Evolutionary conservation across 2,329 filamentous ascomycete species (phyloP).

Genomic region (Aspergillus sp.): DNA sequence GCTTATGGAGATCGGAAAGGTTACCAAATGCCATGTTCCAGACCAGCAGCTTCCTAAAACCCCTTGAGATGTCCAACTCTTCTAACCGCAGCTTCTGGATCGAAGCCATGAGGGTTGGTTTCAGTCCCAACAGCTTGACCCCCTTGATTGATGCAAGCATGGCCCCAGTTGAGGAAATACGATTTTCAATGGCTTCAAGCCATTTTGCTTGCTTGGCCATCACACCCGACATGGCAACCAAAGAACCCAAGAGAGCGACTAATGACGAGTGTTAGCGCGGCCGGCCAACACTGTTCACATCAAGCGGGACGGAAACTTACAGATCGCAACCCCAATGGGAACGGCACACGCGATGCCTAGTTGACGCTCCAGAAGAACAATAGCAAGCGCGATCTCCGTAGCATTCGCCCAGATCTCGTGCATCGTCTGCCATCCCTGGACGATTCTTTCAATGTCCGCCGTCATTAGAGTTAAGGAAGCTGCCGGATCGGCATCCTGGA

Average conservation of each 20-base stretch:
- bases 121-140: constrained; percentile 53
- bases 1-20: neutral
- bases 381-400: constrained; percentile 47
- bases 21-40: constrained; percentile 40
- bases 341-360: constrained; percentile 46
- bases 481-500: constrained; percentile 36
- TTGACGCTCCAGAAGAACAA: constrained; percentile 43
- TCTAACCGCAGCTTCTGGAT: constrained; percentile 41
- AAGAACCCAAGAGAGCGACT: constrained; percentile 36
- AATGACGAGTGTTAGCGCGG: too few species aligned
- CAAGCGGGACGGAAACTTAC: constrained; percentile 22
- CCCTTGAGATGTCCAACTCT: constrained; percentile 44
- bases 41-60: constrained; percentile 42
- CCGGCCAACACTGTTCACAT: too few species aligned
- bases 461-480: constrained; percentile 48
- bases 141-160: constrained; percentile 53
- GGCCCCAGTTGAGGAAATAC: constrained; percentile 50
- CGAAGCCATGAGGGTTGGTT: constrained; percentile 38
- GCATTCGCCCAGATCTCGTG: constrained; percentile 49
- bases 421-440: constrained; percentile 40
- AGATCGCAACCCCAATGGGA: constrained; percentile 44
- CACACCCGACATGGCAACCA: constrained; percentile 37
- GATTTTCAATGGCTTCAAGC: constrained; percentile 53
- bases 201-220: constrained; percentile 45
- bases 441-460: constrained; percentile 47